Evolutionary conservation across 768 basidiomycete species (phyloP), one percentile per base, ranked within the genome.

Genomic region (Suillus subaureus): DNA sequence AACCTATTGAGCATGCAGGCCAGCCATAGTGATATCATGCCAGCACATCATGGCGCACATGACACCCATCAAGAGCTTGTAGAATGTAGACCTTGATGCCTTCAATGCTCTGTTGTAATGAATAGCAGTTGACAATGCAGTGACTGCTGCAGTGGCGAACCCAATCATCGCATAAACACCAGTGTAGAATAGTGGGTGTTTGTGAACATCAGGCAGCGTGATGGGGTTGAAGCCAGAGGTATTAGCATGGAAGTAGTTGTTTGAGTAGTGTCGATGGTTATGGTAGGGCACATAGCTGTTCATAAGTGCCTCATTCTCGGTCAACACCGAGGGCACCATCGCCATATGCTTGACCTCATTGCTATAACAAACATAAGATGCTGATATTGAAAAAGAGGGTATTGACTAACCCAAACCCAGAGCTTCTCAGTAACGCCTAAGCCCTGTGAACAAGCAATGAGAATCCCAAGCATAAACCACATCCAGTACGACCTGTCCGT

Each of bases 111-210:
- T 90, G 0, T 85, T 86, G 69, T 85, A 89, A 72, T 90, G 89
- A 1, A 85, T 83, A 26, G 81, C 75, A 21, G 78, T 78, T 21
- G 84, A 81, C 9, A 78, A 56, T 7, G 89, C 77, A 55, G 78
- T 82, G 35, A n/a, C 75, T 5, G 87, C 31, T 0, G 84, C 86
- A 42, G 80, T 80, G 16, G 71, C 70, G 9, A 89, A 65, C 1
- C 88, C 86, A 65, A 93, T 88, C 0, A 80, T 79, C 0, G 87
- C 87, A 68, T n/a, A n/a, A 23, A 92, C 74, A 0, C 83, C 84
- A 52, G 93, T 82, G 66, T 91, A 93, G 77, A 90, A 92, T 68
- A 91, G 71, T 0, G 92, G 92, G 45, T 88, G 83, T n/a, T 84
- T 80, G 16, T 82, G 74, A 0, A 87, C 89, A 37, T 78, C 79